A percentile compares a stretch with the other conserved stretches of the same genome.
These are phyloP conservation scores for Aspergillus latus DNA, from an alignment of 2,329 filamentous ascomycete species.

Conservation along the genomic window DNA sequence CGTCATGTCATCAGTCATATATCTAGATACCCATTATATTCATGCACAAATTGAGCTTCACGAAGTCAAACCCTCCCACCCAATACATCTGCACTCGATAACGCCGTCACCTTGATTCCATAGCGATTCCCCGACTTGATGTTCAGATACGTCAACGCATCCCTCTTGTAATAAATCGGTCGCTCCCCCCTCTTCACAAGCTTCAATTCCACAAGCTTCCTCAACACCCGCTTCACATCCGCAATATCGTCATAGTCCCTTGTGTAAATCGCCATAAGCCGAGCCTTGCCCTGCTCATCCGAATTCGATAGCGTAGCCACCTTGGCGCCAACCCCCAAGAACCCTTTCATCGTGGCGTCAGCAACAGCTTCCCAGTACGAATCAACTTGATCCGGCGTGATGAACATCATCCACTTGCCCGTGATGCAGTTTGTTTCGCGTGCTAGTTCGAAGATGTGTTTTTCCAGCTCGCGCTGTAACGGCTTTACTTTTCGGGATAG, in stretches of 20 bases:
- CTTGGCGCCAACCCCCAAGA: slow-evolving; percentile 72
- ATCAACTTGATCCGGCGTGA: slow-evolving; percentile 25
- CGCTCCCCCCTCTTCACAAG: slow-evolving; percentile 49
- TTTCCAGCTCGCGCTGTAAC: slow-evolving; percentile 46
- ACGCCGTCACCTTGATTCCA: slow-evolving; percentile 57
- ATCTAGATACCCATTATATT: slow-evolving; percentile 7
- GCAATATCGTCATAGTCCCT: slow-evolving; percentile 66
- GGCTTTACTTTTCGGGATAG: slow-evolving; percentile 42
- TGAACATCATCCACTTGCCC: slow-evolving; percentile 58
- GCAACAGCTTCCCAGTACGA: slow-evolving; percentile 61
- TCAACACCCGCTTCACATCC: slow-evolving; percentile 69
- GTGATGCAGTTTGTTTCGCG: slow-evolving; percentile 56
- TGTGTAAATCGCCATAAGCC: slow-evolving; percentile 77
- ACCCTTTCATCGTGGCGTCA: slow-evolving; percentile 64
- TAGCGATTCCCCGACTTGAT: slow-evolving; percentile 62
- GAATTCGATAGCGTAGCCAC: slow-evolving; percentile 58
- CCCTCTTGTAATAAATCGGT: slow-evolving; percentile 75
- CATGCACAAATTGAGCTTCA: slow-evolving; percentile 9
- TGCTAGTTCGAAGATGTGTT: slow-evolving; percentile 62
- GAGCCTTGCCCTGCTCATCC: slow-evolving; percentile 32
- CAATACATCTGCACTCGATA: slow-evolving; percentile 42
- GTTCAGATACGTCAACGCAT: slow-evolving; percentile 67
- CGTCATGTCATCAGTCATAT: background rate
- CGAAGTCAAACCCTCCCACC: slow-evolving; percentile 24
- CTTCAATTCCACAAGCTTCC: slow-evolving; percentile 61